phyloP scores from a whole-genome alignment of 148 eudicot genomes.

The Vaccinium corymbosum region DNA sequence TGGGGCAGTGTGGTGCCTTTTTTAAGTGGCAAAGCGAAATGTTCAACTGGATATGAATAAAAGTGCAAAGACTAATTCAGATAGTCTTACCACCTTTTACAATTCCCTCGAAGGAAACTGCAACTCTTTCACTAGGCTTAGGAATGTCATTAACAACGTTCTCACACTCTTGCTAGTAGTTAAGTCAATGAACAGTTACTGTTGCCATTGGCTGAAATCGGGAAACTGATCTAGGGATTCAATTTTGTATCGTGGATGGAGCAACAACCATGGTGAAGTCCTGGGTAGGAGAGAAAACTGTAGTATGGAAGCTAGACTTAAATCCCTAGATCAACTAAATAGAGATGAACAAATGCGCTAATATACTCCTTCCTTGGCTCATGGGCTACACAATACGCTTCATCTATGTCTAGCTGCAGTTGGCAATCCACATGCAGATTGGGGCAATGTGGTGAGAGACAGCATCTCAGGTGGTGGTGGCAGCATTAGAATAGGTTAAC shows the following conservation, averaged over 20 bases:
- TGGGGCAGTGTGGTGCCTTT: not conserved
- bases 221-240: not conserved
- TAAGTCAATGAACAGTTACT: too few species aligned
- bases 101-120: not conserved
- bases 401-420: not conserved
- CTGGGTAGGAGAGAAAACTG: not conserved
- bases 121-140: not conserved
- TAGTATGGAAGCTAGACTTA: not conserved
- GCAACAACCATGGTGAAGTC: conserved; percentile 2
- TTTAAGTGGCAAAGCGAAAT: not conserved
- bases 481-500: not conserved
- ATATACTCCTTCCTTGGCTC: not conserved
- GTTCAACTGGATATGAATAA: not conserved
- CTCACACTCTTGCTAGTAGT: too few species aligned
- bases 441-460: not conserved
- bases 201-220: not conserved
- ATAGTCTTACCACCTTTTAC: not conserved
- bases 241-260: not conserved
- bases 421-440: not conserved
- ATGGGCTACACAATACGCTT: not conserved
- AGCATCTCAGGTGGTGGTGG: not conserved
- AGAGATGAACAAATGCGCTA: conserved; percentile 3
- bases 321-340: not conserved
- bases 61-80: not conserved
- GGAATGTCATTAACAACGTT: not conserved